Base-by-base conservation (phyloP, 2,329 filamentous ascomycete species). In the Monosporascus ibericus region DNA sequence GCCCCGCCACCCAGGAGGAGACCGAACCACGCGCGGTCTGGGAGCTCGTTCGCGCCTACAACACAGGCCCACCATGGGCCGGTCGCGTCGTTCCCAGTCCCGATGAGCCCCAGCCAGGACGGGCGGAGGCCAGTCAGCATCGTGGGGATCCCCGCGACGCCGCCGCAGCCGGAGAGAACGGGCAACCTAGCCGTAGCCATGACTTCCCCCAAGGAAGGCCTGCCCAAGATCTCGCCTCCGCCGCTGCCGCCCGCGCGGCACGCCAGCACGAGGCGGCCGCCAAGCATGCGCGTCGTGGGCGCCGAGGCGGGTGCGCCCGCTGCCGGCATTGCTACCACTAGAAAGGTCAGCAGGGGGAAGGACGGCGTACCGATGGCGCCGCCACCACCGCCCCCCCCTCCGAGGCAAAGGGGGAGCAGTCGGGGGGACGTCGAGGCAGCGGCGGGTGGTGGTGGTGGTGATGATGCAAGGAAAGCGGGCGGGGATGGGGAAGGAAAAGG, bases 1-100 rank as follows among this genome's bases (percentile, higher is more conserved):
- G 74, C 76, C 8, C 80, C 81, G 17, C 80, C 81, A 18, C 80
- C 81, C 1, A 78, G 81, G 8, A 72, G 80, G 44, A 73, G 81
- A 30, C 74, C 74, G 6, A 69, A 69, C 34, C 70, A 72, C 47
- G 63, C 58, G 25, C 60, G 65, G 44, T 61, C 66, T 38, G 57
- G 53, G 3, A 67, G 63, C 50, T 63, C 61, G 22, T 59, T 58
- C 37, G 49, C 20, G 42, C 57, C 15, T 52, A 60, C 17, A 44
- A 52, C 9, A 53, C 55, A 27, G 37, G 51, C 7, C 52, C 52
- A 36, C 20, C 57, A 55, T 34, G 46, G 18, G 18, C n/a, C n/a
- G 18, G 17, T 11, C 46, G 27, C n/a, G 27, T 18, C 20, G 18
- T 11, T 17, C 46, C 36, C 48, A 11, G 39, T 6, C 25, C n/a